phyloP scores from a whole-genome alignment of 2,329 filamentous ascomycete species.

The Annulohypoxylon truncatum region DNA sequence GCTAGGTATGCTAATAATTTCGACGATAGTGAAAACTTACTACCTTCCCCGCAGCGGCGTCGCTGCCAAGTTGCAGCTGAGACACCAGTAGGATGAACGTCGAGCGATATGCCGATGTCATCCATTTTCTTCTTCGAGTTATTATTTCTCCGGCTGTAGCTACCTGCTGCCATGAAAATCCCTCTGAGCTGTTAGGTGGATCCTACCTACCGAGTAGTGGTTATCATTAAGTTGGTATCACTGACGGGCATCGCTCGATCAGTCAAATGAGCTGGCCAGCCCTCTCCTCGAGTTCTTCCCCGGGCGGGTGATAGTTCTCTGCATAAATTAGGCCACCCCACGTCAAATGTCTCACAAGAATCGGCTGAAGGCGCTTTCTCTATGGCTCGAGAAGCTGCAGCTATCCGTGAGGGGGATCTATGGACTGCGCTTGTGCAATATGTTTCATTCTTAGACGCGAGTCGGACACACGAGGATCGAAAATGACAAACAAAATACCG shows the following conservation, averaged over 20 bases:
- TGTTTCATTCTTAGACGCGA: constrained; percentile 37
- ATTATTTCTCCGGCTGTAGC: constrained; percentile 10
- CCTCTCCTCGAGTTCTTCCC: constrained; percentile 25
- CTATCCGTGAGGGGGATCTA: constrained; percentile 35
- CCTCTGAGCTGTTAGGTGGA: neutral
- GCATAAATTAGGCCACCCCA: constrained; percentile 33
- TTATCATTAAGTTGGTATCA: constrained; percentile 15
- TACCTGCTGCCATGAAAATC: constrained; percentile 4
- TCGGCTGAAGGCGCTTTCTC: constrained; percentile 35
- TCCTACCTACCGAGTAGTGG: neutral
- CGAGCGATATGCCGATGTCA: constrained; percentile 41
- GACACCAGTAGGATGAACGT: constrained; percentile 42
- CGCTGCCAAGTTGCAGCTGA: constrained; percentile 28
- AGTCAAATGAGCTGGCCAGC: constrained; percentile 23
- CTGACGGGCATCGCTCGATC: constrained; percentile 13
- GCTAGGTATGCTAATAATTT: neutral
- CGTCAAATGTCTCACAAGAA: constrained; percentile 37
- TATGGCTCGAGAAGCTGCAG: constrained; percentile 38
- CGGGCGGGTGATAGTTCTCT: constrained; percentile 24
- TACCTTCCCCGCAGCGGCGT: constrained; percentile 29
- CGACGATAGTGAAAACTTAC: constrained; percentile 9
- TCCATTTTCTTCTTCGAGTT: constrained; percentile 27
- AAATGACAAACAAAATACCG: constrained; percentile 30
- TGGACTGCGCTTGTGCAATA: constrained; percentile 25
- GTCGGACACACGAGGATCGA: constrained; percentile 32